Evolutionary conservation across 2,329 filamentous ascomycete species (phyloP), one percentile per base, ranked within the genome.

Genomic region (Bisporella sp.): DNA sequence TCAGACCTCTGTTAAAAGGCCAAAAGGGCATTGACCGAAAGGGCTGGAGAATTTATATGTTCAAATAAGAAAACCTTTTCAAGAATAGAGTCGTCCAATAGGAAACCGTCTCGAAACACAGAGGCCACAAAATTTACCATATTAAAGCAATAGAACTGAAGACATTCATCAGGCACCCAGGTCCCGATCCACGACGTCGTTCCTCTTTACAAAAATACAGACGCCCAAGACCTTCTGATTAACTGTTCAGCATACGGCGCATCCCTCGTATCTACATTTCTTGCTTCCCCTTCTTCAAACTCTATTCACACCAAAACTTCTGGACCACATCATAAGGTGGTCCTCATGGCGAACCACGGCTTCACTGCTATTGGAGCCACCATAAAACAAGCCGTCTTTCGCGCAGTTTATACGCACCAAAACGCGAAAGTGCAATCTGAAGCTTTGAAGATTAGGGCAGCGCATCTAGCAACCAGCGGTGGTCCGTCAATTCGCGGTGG

Each of bases 261-360:
- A 13, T 58, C 62, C 5, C 62, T 74, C 6, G 69, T 21, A 21
- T 21, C 21, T 21, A 21, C 21, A 3, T 21, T 21, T 21, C 21
- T 21, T 21, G 21, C 21, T 21, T 21, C 21, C 21, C 21, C 21
- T 21, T 21, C 21, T 21, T 21, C 21, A 21, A 21, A 21, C 21
- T 21, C 21, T 21, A 21, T 21, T 21, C 21, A 21, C 21, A 21
- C 70, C 6, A 47, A 53, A 3, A 52, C 43, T 4, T 73, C 13
- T 13, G 35, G 13, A 9, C 9, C 9, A 33, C 37, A 53, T n/a
- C 53, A 66, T 37, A 60, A 60, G 5, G 69, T 73, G 4, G 66
- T 72, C 1, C 59, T 76, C 44, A 74, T 75, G 73, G 61, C 66
- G 2, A 66, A 69, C 4, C 72, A 76, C 52, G 73, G 73, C 2